Evolutionary conservation across 768 basidiomycete species (phyloP).

Genomic region (Pisolithus tinctorius): DNA sequence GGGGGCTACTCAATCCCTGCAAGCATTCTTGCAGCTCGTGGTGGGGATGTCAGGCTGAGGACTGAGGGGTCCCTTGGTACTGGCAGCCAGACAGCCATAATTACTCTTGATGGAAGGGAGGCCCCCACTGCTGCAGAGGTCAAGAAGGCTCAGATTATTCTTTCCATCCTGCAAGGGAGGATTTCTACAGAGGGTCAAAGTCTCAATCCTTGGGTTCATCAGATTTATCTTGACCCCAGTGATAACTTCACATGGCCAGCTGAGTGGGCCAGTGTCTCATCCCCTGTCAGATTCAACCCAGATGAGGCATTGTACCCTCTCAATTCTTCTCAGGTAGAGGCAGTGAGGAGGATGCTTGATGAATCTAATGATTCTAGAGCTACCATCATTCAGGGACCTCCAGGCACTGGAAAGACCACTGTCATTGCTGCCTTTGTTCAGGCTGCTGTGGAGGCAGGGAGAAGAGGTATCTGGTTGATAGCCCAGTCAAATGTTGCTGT

Average conservation of each 20-base stretch:
- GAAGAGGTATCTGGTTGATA: too few relatives aligned
- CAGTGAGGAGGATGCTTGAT: too few relatives aligned
- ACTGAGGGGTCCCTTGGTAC: slow-evolving; percentile 17
- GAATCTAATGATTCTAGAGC: too few relatives aligned
- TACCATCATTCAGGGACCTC: too few relatives aligned
- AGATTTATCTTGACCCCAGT: slow-evolving; percentile 26
- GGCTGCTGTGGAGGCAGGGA: too few relatives aligned
- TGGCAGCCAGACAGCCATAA: slow-evolving; percentile 25
- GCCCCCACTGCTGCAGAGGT: slow-evolving; percentile 54
- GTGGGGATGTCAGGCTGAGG: slow-evolving; percentile 16
- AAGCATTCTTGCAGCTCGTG: slow-evolving; percentile 3
- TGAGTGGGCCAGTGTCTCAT: slow-evolving; percentile 19
- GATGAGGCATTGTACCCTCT: too few relatives aligned
- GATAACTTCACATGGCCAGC: slow-evolving; percentile 33
- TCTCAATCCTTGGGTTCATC: slow-evolving; percentile 32
- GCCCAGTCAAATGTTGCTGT: too few relatives aligned
- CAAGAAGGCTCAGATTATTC: slow-evolving; percentile 26
- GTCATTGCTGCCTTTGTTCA: too few relatives aligned
- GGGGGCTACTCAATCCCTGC: slow-evolving; percentile 20
- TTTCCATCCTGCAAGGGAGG: slow-evolving; percentile 30
- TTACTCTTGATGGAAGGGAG: slow-evolving; percentile 49
- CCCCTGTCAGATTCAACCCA: slow-evolving; percentile 11
- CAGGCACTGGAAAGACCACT: too few relatives aligned
- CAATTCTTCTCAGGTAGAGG: too few relatives aligned
- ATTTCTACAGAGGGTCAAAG: slow-evolving; percentile 17